These are phyloP conservation scores for Globisporangium splendens DNA, from an alignment of 352 stramenopile species.

Conservation along the genomic window DNA sequence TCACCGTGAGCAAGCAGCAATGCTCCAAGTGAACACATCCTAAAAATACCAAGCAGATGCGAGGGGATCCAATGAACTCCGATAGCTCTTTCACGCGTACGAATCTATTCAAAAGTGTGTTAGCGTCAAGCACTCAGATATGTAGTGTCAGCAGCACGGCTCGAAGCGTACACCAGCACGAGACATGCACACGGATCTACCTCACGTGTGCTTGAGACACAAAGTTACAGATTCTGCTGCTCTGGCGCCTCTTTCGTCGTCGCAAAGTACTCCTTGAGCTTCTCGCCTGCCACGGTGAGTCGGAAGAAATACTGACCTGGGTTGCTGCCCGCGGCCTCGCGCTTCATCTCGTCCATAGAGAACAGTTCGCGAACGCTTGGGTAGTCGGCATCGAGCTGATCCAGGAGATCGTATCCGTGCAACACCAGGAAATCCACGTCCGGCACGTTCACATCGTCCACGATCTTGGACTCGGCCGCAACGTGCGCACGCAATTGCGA, in stretches of 20 bases:
- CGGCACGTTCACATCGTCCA: constrained; percentile 35
- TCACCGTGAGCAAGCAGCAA: too few species aligned
- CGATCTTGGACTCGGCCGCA: constrained; percentile 25
- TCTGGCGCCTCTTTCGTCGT: constrained; percentile 32
- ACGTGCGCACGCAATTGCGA: constrained; percentile 40
- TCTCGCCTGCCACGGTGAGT: constrained; percentile 33
- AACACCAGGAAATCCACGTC: constrained; percentile 68
- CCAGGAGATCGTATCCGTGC: constrained; percentile 73
- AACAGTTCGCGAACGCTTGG: constrained; percentile 64
- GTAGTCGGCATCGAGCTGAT: constrained; percentile 75
- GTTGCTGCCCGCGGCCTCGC: constrained; percentile 30
- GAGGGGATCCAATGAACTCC: too few species aligned
- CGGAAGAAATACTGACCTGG: constrained; percentile 59
- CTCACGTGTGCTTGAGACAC: background rate
- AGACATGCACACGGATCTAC: background rate
- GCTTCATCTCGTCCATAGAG: constrained; percentile 82
- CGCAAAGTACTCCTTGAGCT: constrained; percentile 59
- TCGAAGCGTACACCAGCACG: too few species aligned
- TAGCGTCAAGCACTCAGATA: background rate
- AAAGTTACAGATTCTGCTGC: constrained; percentile 21
- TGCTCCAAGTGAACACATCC: too few species aligned
- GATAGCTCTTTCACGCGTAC: background rate
- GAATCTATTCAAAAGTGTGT: constrained; percentile 1
- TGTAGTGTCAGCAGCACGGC: too few species aligned
- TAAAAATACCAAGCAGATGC: too few species aligned